Percentiles rank a stretch among this genome's conserved stretches.
These are phyloP conservation scores for Trichosporon sp. DNA, from an alignment of 1,284 basidiomycete species.

Conservation along the genomic window DNA sequence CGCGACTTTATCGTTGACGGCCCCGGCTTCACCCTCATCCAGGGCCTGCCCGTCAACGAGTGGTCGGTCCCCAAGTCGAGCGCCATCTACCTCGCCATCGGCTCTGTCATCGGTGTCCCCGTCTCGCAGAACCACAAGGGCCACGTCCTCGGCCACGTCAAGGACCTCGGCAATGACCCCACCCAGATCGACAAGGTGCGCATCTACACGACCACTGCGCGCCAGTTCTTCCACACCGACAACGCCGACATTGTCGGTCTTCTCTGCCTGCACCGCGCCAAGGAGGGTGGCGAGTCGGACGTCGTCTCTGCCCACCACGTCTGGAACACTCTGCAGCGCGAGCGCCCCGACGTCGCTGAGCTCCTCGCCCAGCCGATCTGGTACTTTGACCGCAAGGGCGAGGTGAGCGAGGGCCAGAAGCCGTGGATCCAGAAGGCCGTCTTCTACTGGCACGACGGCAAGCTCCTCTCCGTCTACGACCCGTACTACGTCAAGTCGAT, in stretches of 20 bases:
- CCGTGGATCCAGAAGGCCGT: slow-evolving; percentile 29
- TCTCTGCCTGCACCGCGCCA: slow-evolving; percentile 49
- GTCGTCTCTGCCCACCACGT: slow-evolving; percentile 48
- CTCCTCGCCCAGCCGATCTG: slow-evolving; percentile 41
- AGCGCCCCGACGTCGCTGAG: slow-evolving; percentile 49
- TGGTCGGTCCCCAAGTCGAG: slow-evolving; percentile 45
- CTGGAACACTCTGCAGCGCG: slow-evolving; percentile 47
- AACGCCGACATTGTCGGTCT: slow-evolving; percentile 46
- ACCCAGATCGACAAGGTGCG: slow-evolving; percentile 50
- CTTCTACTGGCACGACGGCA: slow-evolving; percentile 24
- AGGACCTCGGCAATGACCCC: slow-evolving; percentile 49
- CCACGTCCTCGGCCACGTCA: slow-evolving; percentile 50
- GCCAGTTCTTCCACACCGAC: slow-evolving; percentile 49
- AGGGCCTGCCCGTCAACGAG: slow-evolving; percentile 45
- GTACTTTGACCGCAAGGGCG: slow-evolving; percentile 48
- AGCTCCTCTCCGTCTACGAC: slow-evolving; percentile 33
- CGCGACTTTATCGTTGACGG: slow-evolving; percentile 33
- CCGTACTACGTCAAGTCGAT: slow-evolving; percentile 39
- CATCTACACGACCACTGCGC: slow-evolving; percentile 49
- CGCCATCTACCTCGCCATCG: slow-evolving; percentile 48
- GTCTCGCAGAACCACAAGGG: slow-evolving; percentile 48
- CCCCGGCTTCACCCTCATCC: slow-evolving; percentile 48
- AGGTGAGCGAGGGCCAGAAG: slow-evolving; percentile 41
- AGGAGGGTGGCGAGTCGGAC: slow-evolving; percentile 52
- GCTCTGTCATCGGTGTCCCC: slow-evolving; percentile 41